Evolutionary conservation across 345 rosid genomes (phyloP).

Genomic region (Chamaenerion angustifolium): DNA sequence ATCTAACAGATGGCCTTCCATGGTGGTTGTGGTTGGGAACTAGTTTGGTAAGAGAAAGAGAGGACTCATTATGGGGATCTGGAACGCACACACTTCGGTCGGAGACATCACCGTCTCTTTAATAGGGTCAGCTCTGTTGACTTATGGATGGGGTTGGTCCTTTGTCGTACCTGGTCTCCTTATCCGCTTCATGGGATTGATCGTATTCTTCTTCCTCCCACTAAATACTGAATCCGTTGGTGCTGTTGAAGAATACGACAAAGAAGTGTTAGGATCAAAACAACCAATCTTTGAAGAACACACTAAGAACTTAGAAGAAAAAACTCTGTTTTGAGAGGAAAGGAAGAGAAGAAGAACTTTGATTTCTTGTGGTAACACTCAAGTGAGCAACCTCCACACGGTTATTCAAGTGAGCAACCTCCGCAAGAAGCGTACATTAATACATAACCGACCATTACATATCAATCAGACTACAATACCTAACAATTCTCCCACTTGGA

Average conservation of each 20-base stretch:
- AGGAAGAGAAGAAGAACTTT: too few species aligned
- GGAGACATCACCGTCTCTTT: constrained; percentile 81
- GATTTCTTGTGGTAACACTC: too few species aligned
- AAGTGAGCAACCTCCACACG: too few species aligned
- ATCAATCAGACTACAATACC: too few species aligned
- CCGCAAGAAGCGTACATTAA: too few species aligned
- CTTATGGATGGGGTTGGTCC: constrained; percentile 95
- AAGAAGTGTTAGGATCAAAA: too few species aligned
- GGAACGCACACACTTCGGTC: constrained; percentile 92
- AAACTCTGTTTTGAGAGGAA: too few species aligned
- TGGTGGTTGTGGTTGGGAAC: constrained; percentile 82
- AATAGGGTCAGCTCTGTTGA: constrained; percentile 54
- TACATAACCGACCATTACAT: too few species aligned
- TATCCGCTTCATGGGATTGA: constrained; percentile 37
- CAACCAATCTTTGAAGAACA: too few species aligned
- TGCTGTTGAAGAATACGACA: constrained; percentile 37
- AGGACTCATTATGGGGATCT: constrained; percentile 87
- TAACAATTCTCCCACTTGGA: too few species aligned
- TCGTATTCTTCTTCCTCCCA: constrained; percentile 57
- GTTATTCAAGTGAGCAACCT: too few species aligned
- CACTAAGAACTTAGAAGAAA: too few species aligned
- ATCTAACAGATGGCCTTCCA: constrained; percentile 96
- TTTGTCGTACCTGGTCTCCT: constrained; percentile 67
- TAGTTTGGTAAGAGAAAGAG: constrained; percentile 88
- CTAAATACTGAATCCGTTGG: constrained; percentile 62